A percentile compares a stretch with the other conserved stretches of the same genome.
phyloP scores from a whole-genome alignment of 306 rosid genomes.

The Vigna unguiculata region DNA sequence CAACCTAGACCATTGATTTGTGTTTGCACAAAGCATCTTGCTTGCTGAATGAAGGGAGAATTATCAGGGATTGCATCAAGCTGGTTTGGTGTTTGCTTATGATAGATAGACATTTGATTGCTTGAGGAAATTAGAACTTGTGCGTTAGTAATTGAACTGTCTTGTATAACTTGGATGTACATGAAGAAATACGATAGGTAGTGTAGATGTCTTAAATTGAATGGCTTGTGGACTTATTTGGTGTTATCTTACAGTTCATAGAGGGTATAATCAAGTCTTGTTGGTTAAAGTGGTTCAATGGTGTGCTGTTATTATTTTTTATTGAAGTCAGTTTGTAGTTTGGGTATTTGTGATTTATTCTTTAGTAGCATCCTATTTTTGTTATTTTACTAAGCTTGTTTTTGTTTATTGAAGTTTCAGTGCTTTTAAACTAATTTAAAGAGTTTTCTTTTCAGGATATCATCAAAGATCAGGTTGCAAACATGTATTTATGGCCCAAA shows the following conservation, averaged over 20 bases:
- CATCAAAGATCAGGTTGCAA: conserved; percentile 88
- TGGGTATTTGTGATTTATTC: conserved; percentile 19
- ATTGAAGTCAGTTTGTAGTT: conserved; percentile 12
- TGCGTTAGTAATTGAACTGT: conserved; percentile 23
- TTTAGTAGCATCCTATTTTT: conserved; percentile 9
- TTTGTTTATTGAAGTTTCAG: conserved; percentile 35
- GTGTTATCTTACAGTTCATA: conserved; percentile 31
- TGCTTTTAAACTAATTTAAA: conserved; percentile 36
- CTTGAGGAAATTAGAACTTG: conserved; percentile 30
- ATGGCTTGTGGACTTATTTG: conserved; percentile 17
- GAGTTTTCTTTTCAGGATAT: conserved; percentile 64
- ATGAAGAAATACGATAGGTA: not conserved
- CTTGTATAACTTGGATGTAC: not conserved
- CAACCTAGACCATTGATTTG: conserved; percentile 7
- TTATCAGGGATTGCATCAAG: conserved; percentile 26
- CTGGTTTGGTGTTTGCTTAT: conserved; percentile 28
- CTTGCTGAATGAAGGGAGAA: conserved; percentile 32
- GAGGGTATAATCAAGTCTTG: not conserved
- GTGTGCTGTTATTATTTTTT: conserved; percentile 1
- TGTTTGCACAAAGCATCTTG: conserved; percentile 19
- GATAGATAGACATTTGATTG: conserved; percentile 25
- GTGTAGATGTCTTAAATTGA: conserved; percentile 12
- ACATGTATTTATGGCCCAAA: conserved; percentile 95
- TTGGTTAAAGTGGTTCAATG: conserved; percentile 20
- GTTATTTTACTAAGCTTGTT: conserved; percentile 16